Conservation (phyloP, 257 asterid genomes). For the Nicotiana benthamiana region DNA sequence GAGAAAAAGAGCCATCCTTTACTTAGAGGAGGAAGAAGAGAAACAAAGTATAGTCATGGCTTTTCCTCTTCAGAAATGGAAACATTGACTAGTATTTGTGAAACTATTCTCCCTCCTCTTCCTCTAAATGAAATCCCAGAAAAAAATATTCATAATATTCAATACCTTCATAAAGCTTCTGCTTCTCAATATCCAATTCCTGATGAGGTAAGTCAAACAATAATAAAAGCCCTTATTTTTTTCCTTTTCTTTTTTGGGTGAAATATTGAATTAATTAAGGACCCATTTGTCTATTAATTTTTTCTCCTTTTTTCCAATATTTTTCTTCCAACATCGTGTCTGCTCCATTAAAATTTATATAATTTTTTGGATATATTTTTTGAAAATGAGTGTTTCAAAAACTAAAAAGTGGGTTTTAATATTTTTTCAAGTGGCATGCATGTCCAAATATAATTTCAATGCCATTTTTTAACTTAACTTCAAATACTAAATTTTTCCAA, state of each 20-base stretch:
- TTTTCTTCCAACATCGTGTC: background rate
- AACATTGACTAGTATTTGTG: conserved; percentile 41
- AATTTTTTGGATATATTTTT: too few relatives aligned
- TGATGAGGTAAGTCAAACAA: conserved; percentile 47
- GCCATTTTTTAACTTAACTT: too few relatives aligned
- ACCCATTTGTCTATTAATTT: background rate
- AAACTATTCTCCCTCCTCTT: conserved; percentile 45
- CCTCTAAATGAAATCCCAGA: conserved; percentile 10
- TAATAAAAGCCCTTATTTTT: background rate
- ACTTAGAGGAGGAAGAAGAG: conserved; percentile 63
- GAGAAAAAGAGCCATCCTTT: conserved; percentile 45
- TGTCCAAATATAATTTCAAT: too few relatives aligned
- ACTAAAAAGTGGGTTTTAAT: too few relatives aligned
- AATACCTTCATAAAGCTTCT: conserved; percentile 35
- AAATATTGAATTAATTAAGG: too few relatives aligned
- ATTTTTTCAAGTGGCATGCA: too few relatives aligned
- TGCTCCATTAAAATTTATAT: too few relatives aligned
- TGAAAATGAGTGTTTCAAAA: too few relatives aligned
- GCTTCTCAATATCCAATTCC: conserved; percentile 69
- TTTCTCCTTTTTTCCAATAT: background rate
- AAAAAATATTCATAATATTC: conserved; percentile 8
- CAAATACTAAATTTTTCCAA: too few relatives aligned
- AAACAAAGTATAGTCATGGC: conserved; percentile 61
- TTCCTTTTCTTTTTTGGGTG: background rate
- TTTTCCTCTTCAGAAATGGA: conserved; percentile 39